Conservation (phyloP, 768 basidiomycete genomes). For the Podaxis carcinomalis region DNA sequence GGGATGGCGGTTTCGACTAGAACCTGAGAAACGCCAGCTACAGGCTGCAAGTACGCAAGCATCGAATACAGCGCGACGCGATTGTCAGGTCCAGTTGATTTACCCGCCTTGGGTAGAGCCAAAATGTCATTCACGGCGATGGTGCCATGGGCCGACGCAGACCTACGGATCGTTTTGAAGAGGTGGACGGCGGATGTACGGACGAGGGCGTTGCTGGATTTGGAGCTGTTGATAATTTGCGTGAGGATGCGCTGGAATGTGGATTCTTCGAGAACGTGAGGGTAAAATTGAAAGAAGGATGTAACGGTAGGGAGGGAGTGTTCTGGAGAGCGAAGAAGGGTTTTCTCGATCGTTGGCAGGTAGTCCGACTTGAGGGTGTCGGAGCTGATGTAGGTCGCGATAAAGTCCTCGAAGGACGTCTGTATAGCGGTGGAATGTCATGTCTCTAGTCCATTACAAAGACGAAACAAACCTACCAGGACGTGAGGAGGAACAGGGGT, state of each 20-base stretch:
- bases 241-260: conserved; percentile 51
- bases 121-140: conserved; percentile 62
- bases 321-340: conserved; percentile 80
- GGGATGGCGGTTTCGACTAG: conserved; percentile 42
- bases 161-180: conserved; percentile 43
- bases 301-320: conserved; percentile 57
- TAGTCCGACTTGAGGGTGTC: conserved; percentile 51
- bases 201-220: conserved; percentile 65
- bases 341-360: conserved; percentile 75
- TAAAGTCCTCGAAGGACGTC: conserved; percentile 60
- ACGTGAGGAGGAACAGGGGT: conserved; percentile 53
- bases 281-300: conserved; percentile 54
- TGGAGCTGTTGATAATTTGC: conserved; percentile 62
- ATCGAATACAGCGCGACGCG: conserved; percentile 78
- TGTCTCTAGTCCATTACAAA: not conserved
- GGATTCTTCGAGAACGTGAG: conserved; percentile 42
- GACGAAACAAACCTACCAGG: conserved; percentile 36
- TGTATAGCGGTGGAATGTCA: conserved; percentile 19
- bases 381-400: conserved; percentile 43
- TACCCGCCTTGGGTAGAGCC: conserved; percentile 73
- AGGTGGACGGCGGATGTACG: conserved; percentile 53
- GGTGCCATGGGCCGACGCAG: not conserved
- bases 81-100: conserved; percentile 86
- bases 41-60: conserved; percentile 52
- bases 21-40: conserved; percentile 30